Evolutionary conservation across 202 grass and related monocot genomes (phyloP).

Genomic region (Cymbopogon flexuosus): DNA sequence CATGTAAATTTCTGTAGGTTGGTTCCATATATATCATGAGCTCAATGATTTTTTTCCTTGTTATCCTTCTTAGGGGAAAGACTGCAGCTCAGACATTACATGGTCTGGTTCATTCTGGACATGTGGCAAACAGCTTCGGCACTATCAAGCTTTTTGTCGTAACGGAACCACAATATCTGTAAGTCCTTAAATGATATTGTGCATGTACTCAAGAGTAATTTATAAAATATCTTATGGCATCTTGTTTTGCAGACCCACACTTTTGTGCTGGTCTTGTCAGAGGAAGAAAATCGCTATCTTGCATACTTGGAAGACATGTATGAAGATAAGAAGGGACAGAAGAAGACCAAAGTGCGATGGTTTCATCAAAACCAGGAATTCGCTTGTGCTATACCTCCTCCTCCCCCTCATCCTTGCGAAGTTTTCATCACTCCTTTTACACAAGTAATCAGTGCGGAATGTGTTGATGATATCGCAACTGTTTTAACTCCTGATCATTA

Average conservation of each 20-base stretch:
- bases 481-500: constrained; percentile 90
- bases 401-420: constrained; percentile 85
- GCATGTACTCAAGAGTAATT: neutral
- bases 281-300: constrained; percentile 84
- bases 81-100: constrained; percentile 61
- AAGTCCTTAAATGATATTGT: constrained; percentile 32
- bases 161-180: constrained; percentile 80
- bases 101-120: constrained; percentile 92
- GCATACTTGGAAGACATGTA: constrained; percentile 99
- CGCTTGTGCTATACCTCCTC: constrained; percentile 78
- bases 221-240: constrained; percentile 16
- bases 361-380: constrained; percentile 99
- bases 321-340: constrained; percentile 92
- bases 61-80: constrained; percentile 53
- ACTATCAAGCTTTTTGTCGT: constrained; percentile 80
- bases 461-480: constrained; percentile 88
- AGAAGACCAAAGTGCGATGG: constrained; percentile 99
- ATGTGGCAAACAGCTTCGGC: constrained; percentile 80
- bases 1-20: constrained; percentile 11
- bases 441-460: constrained; percentile 98
- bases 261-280: constrained; percentile 88
- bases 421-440: constrained; percentile 97
- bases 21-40: neutral
- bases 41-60: constrained; percentile 8
- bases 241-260: constrained; percentile 58